Evolutionary conservation across 2,329 filamentous ascomycete genomes (phyloP).

Genomic region (Fusarium papillatum): DNA sequence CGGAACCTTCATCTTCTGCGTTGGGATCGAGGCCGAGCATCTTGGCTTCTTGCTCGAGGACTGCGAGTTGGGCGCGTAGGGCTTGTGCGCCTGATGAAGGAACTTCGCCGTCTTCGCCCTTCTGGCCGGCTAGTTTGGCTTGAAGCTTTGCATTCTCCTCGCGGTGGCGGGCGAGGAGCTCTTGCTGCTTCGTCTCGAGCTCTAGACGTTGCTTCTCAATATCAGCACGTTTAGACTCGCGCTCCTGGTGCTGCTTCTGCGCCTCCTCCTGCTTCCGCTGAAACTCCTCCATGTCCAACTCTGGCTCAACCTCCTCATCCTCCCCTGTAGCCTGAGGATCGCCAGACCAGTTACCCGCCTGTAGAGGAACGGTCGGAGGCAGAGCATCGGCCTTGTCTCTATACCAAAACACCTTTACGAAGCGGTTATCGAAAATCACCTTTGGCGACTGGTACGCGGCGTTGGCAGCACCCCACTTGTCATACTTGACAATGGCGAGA

Average conservation of each 20-base stretch:
- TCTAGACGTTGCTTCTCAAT: constrained; percentile 73
- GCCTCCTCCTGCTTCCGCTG: constrained; percentile 77
- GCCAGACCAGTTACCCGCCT: constrained; percentile 44
- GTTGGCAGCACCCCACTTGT: constrained; percentile 74
- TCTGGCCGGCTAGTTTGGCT: constrained; percentile 60
- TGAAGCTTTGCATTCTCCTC: constrained; percentile 76
- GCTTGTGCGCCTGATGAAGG: constrained; percentile 68
- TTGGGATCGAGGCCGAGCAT: constrained; percentile 76
- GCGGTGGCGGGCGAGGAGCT: constrained; percentile 72
- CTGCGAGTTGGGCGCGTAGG: constrained; percentile 79
- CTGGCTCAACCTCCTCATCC: constrained; percentile 56
- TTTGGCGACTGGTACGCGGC: constrained; percentile 83
- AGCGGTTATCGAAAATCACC: constrained; percentile 86
- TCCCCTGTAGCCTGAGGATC: constrained; percentile 27
- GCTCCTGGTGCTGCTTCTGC: constrained; percentile 77
- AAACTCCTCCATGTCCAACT: constrained; percentile 80
- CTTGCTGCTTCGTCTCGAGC: constrained; percentile 74
- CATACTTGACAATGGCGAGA: constrained; percentile 78
- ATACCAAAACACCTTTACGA: constrained; percentile 88
- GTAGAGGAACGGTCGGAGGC: constrained; percentile 43
- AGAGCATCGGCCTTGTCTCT: constrained; percentile 62
- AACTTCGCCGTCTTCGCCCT: constrained; percentile 42
- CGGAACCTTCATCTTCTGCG: constrained; percentile 58
- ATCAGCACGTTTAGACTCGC: constrained; percentile 72
- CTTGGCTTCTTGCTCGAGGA: constrained; percentile 80